Conservation (phyloP, 1,139 yeast genomes). For the Taphrina deformans region DNA sequence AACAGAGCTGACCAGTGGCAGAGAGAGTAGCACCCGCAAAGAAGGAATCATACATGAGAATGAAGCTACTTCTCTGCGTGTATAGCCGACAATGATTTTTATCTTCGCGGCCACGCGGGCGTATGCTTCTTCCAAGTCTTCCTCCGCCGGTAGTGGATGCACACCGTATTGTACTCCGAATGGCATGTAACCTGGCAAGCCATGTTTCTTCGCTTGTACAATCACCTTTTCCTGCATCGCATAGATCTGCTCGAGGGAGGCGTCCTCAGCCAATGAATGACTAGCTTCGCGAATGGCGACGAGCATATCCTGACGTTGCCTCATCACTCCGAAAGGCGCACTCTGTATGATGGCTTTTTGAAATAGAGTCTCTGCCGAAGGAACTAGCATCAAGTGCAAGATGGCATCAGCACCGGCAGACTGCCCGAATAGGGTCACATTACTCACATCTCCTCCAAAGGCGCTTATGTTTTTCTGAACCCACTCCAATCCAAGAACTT, state of each 20-base stretch:
- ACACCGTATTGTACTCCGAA: slow-evolving; percentile 3
- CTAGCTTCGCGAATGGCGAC: not conserved
- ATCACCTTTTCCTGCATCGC: not conserved
- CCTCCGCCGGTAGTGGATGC: slow-evolving; percentile 2
- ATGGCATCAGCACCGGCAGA: slow-evolving; percentile 44
- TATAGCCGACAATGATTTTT: slow-evolving; percentile 3
- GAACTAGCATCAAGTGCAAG: not conserved
- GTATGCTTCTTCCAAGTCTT: not conserved
- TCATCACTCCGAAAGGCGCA: slow-evolving; percentile 3
- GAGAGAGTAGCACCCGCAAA: not conserved
- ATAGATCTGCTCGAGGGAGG: not conserved
- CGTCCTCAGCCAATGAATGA: not conserved
- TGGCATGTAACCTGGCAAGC: slow-evolving; percentile 7
- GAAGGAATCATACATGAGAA: not conserved
- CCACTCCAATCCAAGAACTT: slow-evolving; percentile 48
- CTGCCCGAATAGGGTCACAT: slow-evolving; percentile 48
- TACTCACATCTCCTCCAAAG: slow-evolving; percentile 49
- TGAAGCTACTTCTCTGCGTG: not conserved
- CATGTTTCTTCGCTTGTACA: not conserved
- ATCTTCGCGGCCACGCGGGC: not conserved
- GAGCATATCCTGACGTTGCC: not conserved
- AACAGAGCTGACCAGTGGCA: not conserved
- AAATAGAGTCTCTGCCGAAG: not conserved
- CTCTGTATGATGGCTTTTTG: slow-evolving; percentile 6
- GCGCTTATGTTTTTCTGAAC: slow-evolving; percentile 44